Evolutionary conservation across 2,329 filamentous ascomycete species (phyloP), one percentile per base, ranked within the genome.

Genomic region (Fusarium secorum): DNA sequence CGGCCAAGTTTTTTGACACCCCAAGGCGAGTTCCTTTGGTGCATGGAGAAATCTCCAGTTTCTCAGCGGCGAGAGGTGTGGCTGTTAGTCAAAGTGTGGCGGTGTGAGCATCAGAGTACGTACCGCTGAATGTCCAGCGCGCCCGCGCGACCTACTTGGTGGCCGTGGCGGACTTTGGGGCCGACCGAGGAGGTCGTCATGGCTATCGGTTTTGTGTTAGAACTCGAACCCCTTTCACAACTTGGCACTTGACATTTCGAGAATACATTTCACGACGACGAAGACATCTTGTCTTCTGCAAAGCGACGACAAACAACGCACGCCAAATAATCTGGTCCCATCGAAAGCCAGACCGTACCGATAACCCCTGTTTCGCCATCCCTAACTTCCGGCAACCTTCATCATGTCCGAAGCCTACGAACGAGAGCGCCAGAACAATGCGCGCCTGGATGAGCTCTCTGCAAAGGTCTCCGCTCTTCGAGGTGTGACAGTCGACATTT

Each of bases 401-500:
- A 53, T 60, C 72, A 93, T 93, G 91, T 91, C 91, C 49, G 91
- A 93, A 80, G 87, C 91, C 72, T 94, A 92, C 83, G 91, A 93
- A 83, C 91, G 91, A 80, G 91, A 94, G 83, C 87, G 89, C 79
- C 96, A 99, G 83, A 99, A 99, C 85, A 97, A 98, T 83, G 90
- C 93, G 74, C 94, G 95, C 75, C 92, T 99, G 61, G 91, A 95
- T 77, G 94, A 97, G 80, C 91, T 99, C 39, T 92, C 93, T 20
- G 88, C 90, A 73, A 99, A 99, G 84, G 95, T 98, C 60, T 93
- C 93, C 22, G 94, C 94, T 56, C 88, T 99, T 70, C 94, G 95
- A 78, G 93, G 93, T 81, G 94, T 99, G 54, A 99, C 96, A 44
- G 90, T 98, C 72, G 94, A 99, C 84, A 99, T 99, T 78, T 98